Evolutionary conservation across 2,329 filamentous ascomycete species (phyloP).

Genomic region (Neopestalotiopsis clavispora): DNA sequence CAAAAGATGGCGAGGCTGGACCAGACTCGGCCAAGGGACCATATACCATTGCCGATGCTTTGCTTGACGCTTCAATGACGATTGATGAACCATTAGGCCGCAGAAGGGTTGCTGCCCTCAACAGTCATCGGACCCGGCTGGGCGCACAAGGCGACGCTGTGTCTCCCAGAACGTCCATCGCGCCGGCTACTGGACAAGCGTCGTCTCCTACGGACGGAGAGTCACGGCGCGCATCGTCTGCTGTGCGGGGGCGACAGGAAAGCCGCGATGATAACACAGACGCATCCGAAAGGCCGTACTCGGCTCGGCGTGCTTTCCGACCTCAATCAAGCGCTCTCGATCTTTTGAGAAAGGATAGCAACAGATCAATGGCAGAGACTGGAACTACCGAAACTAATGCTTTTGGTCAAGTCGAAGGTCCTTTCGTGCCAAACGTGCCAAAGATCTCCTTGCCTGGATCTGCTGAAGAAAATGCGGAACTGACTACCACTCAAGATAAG

Average conservation of each 20-base stretch:
- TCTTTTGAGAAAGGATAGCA: slow-evolving; percentile 62
- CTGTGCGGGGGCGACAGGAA: slow-evolving; percentile 30
- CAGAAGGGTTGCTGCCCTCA: slow-evolving; percentile 56
- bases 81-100: slow-evolving; percentile 71
- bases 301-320: slow-evolving; percentile 52
- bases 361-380: slow-evolving; percentile 63
- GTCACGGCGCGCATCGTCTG: slow-evolving; percentile 41
- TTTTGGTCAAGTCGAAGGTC: slow-evolving; percentile 64
- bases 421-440: slow-evolving; percentile 47
- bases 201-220: slow-evolving; percentile 37
- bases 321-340: slow-evolving; percentile 65
- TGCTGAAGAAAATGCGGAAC: slow-evolving; percentile 35
- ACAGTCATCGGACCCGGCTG: slow-evolving; percentile 53
- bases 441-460: slow-evolving; percentile 39
- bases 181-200: slow-evolving; percentile 31
- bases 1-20: slow-evolving; percentile 36
- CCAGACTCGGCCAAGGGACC: slow-evolving; percentile 47
- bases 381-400: slow-evolving; percentile 63
- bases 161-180: slow-evolving; percentile 36
- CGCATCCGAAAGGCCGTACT: slow-evolving; percentile 46
- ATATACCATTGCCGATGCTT: slow-evolving; percentile 86
- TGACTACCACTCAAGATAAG: slow-evolving; percentile 44
- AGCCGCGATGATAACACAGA: slow-evolving; percentile 40
- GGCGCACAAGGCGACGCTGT: slow-evolving; percentile 39
- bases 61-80: slow-evolving; percentile 89